These are phyloP conservation scores for Orobanche coerulescens DNA, from an alignment of 257 asterid species.

Conservation along the genomic window DNA sequence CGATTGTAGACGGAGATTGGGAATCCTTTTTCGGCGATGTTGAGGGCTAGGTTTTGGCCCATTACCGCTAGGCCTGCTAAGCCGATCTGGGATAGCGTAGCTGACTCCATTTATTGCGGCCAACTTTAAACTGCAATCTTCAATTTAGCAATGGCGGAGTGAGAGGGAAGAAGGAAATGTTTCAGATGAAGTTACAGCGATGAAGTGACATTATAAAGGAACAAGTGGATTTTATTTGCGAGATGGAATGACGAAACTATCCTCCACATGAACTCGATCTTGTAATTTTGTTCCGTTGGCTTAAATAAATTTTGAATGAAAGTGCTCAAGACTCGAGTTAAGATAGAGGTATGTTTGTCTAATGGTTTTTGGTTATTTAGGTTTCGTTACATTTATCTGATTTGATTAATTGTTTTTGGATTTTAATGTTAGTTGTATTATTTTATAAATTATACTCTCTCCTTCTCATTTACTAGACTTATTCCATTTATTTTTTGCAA, in stretches of 20 bases:
- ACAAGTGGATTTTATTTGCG: not conserved
- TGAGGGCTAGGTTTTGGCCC: conserved; percentile 87
- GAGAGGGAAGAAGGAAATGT: not conserved
- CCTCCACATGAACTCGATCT: not conserved
- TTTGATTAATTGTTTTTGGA: no score
- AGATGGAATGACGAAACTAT: conserved; percentile 10
- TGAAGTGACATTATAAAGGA: not conserved
- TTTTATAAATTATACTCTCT: no score
- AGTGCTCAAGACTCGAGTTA: no score
- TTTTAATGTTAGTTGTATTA: no score
- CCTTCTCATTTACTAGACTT: no score
- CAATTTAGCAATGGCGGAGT: conserved; percentile 3
- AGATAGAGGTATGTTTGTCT: no score
- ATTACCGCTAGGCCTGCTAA: conserved; percentile 79
- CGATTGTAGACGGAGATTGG: conserved; percentile 85
- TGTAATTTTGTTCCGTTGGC: no score
- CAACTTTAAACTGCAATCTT: not conserved
- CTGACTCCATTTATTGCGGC: conserved; percentile 33
- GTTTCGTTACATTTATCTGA: no score
- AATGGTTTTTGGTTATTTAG: no score
- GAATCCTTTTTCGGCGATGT: conserved; percentile 88
- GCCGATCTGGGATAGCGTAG: conserved; percentile 62
- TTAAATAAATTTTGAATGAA: no score
- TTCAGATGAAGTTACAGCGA: not conserved
- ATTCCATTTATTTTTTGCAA: no score